Evolutionary conservation across 768 basidiomycete species (phyloP), one percentile per base, ranked within the genome.

Genomic region (Astraeus odoratus): DNA sequence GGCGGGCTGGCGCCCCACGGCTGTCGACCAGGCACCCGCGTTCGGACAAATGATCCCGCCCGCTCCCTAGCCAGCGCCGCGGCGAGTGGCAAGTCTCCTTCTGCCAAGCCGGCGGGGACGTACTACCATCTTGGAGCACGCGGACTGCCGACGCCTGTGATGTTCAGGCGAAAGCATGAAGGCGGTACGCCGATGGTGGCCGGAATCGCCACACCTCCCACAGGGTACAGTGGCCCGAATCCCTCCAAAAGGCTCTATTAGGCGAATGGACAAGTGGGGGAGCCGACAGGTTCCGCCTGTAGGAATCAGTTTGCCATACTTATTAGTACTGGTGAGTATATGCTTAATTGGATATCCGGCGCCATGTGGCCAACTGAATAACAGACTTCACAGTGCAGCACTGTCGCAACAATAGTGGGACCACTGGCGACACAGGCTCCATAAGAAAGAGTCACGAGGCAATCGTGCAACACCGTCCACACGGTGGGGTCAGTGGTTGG

Each of bases 71-170:
- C 81, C 88, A 0, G 74, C 73, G 37, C 64, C 73, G 72, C 68
- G 2, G 71, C 73, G 2, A 61, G 68, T 25, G 71, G 75, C 25
- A 87, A 82, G 56, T 69, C 83, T 0, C 65, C 69, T 0, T 64
- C 76, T 4, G 50, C 76, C 10, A 90, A 84, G 54, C 76, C 88
- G 1, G 80, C 84, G 0, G 94, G 90, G 15, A 89, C 94, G 0
- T 97, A 98, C 64, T 76, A 94, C 1, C 95, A 95, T 0, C 95
- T 93, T 9, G 93, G 93, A 9, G 92, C 93, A 1, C 77, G 95
- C 5, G 95, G 95, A 0, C 74, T 87, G 1, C 80, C 86, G 36
- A 93, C 94, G 1, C 91, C 94, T 1, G 73, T 81, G 3, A 86
- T 87, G 27, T 98, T 84, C 71, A 92, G 87, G 66, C 78, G 94